These are phyloP conservation scores for Tolypocladium sp. DNA, from an alignment of 2,329 filamentous ascomycete genomes.

Conservation along the genomic window DNA sequence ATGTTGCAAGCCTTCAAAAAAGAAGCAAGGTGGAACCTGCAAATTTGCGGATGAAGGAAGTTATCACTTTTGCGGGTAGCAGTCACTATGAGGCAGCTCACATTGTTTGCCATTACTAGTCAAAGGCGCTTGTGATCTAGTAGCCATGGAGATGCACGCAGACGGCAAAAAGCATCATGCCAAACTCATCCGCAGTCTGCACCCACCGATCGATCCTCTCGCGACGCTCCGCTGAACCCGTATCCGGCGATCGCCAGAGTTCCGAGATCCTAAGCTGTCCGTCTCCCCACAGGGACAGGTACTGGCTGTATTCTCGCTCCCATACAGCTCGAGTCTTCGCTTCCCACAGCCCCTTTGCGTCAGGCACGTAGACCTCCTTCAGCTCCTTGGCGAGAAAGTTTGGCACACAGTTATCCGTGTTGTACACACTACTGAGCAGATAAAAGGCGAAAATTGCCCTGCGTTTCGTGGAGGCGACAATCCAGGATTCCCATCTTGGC, in stretches of 20 bases:
- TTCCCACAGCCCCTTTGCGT: slow-evolving; percentile 33
- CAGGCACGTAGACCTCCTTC: slow-evolving; percentile 30
- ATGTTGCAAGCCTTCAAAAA: no score
- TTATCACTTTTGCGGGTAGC: no score
- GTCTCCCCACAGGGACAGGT: slow-evolving; percentile 32
- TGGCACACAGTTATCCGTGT: slow-evolving; percentile 29
- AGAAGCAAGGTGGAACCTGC: no score
- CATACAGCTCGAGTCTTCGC: slow-evolving; percentile 25
- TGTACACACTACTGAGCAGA: slow-evolving; percentile 40
- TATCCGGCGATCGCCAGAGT: slow-evolving; percentile 34
- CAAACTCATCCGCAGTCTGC: slow-evolving; percentile 41
- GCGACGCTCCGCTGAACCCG: slow-evolving; percentile 18
- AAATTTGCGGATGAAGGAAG: no score
- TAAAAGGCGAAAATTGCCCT: slow-evolving; percentile 43
- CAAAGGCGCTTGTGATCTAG: neutral
- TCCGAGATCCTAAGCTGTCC: slow-evolving; percentile 35
- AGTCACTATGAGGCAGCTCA: no score
- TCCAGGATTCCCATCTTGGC: slow-evolving; percentile 42
- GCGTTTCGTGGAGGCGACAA: slow-evolving; percentile 41
- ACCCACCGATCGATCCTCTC: slow-evolving; percentile 39
- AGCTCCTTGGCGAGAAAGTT: slow-evolving; percentile 42
- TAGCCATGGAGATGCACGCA: slow-evolving; percentile 6
- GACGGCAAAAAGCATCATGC: slow-evolving; percentile 42
- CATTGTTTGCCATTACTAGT: no score
- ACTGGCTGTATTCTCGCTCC: slow-evolving; percentile 31